Evolutionary conservation across 2,329 filamentous ascomycete species (phyloP).

Genomic region (Saccharata proteae): DNA sequence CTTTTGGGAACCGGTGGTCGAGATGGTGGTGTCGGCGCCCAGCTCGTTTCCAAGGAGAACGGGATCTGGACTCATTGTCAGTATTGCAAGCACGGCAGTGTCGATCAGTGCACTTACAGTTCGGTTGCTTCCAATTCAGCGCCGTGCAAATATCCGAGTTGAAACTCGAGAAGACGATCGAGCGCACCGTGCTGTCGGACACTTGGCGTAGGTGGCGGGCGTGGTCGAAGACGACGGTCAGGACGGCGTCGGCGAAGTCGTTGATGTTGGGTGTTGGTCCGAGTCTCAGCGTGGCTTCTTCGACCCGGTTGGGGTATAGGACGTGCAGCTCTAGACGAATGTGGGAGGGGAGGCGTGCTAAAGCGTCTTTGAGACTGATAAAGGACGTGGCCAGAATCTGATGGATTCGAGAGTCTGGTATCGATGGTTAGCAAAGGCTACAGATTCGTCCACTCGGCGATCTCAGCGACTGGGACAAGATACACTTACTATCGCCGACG

Average conservation of each 20-base stretch:
- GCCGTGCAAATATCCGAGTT: conserved; percentile 84
- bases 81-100: not conserved
- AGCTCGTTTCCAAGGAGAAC: conserved; percentile 93
- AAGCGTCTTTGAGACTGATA: conserved; percentile 64
- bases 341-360: conserved; percentile 60
- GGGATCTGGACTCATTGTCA: conserved; percentile 44
- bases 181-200: conserved; percentile 58
- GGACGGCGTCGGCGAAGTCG: conserved; percentile 67
- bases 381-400: conserved; percentile 62
- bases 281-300: conserved; percentile 58
- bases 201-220: conserved; percentile 56
- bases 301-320: conserved; percentile 65
- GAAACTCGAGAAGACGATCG: conserved; percentile 88
- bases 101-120: conserved; percentile 45
- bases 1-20: conserved; percentile 23
- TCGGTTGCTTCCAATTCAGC: conserved; percentile 98
- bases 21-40: conserved; percentile 44
- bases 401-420: conserved; percentile 51
- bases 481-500: conserved; percentile 14
- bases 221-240: conserved; percentile 83
- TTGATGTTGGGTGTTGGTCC: conserved; percentile 76
- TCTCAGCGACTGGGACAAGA: not conserved
- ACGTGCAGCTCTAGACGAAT: conserved; percentile 90
- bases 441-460: not conserved
- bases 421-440: no score